Conservation (phyloP, 495 filamentous ascomycete species). For the Penicillium desertorum region DNA sequence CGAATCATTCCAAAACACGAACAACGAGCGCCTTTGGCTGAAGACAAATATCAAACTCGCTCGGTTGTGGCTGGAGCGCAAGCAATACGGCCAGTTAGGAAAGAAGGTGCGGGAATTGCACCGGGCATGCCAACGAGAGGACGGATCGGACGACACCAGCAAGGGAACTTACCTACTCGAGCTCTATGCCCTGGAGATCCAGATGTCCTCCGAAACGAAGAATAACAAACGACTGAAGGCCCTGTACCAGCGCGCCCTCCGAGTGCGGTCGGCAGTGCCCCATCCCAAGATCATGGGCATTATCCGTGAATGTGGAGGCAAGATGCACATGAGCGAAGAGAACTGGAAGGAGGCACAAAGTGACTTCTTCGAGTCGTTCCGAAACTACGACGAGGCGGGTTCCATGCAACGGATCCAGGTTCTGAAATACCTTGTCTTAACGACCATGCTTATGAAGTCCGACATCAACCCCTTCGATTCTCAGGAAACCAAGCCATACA, state of each 20-base stretch:
- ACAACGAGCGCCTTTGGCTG: constrained; percentile 96
- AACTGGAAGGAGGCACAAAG: constrained; percentile 97
- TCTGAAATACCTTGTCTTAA: constrained; percentile 92
- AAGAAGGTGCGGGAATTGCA: constrained; percentile 89
- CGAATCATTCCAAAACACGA: constrained; percentile 91
- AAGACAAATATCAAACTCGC: constrained; percentile 99
- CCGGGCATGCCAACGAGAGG: constrained; percentile 81
- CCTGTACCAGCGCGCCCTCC: constrained; percentile 84
- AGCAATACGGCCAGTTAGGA: constrained; percentile 77
- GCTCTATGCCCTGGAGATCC: constrained; percentile 95
- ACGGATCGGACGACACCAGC: constrained; percentile 89
- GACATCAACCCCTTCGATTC: constrained; percentile 99
- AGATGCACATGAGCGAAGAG: constrained; percentile 99
- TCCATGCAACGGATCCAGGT: constrained; percentile 96
- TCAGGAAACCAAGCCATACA: constrained; percentile 99
- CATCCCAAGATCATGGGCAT: constrained; percentile 99
- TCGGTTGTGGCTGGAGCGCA: constrained; percentile 83
- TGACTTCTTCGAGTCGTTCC: constrained; percentile 98
- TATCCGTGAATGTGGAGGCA: constrained; percentile 96
- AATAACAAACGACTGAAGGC: constrained; percentile 97
- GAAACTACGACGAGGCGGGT: constrained; percentile 97
- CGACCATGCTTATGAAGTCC: constrained; percentile 99
- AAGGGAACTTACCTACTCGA: constrained; percentile 96
- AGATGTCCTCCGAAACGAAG: constrained; percentile 95
- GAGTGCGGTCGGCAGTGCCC: constrained; percentile 89